These are phyloP conservation scores for Venturia carpophila DNA, from an alignment of 2,329 filamentous ascomycete genomes.

Conservation along the genomic window DNA sequence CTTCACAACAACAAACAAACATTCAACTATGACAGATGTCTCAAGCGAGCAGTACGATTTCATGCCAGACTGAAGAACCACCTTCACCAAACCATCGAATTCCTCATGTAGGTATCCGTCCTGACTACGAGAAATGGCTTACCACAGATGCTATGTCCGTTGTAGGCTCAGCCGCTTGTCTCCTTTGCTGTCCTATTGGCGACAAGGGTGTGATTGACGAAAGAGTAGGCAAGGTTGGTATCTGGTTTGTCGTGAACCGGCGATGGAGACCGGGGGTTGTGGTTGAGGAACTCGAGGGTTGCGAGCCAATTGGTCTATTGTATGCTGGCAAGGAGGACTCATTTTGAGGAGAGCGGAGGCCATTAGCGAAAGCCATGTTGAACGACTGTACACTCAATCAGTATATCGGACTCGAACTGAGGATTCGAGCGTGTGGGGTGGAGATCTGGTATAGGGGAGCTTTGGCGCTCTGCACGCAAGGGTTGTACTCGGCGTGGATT, in stretches of 20 bases:
- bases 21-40: not conserved
- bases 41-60: not conserved
- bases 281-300: slow-evolving; percentile 24
- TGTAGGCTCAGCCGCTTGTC: slow-evolving; percentile 44
- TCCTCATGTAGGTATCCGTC: not conserved
- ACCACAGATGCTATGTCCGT: slow-evolving; percentile 48
- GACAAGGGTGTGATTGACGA: slow-evolving; percentile 56
- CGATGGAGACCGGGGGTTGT: slow-evolving; percentile 58
- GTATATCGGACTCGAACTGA: slow-evolving; percentile 3
- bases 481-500: not conserved
- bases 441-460: slow-evolving; percentile 7
- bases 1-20: not conserved
- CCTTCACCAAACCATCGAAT: not conserved
- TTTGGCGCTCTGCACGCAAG: slow-evolving; percentile 1
- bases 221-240: slow-evolving; percentile 67
- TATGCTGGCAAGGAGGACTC: slow-evolving; percentile 68
- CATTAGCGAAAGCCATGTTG: slow-evolving; percentile 57
- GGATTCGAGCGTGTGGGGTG: slow-evolving; percentile 15
- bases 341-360: slow-evolving; percentile 63
- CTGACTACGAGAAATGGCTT: slow-evolving; percentile 26
- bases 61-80: not conserved
- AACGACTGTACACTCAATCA: slow-evolving; percentile 7
- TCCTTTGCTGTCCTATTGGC: slow-evolving; percentile 46
- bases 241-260: slow-evolving; percentile 86
- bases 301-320: slow-evolving; percentile 58